phyloP scores from a whole-genome alignment of 805 yeast species.

The Starmerella apicola region DNA sequence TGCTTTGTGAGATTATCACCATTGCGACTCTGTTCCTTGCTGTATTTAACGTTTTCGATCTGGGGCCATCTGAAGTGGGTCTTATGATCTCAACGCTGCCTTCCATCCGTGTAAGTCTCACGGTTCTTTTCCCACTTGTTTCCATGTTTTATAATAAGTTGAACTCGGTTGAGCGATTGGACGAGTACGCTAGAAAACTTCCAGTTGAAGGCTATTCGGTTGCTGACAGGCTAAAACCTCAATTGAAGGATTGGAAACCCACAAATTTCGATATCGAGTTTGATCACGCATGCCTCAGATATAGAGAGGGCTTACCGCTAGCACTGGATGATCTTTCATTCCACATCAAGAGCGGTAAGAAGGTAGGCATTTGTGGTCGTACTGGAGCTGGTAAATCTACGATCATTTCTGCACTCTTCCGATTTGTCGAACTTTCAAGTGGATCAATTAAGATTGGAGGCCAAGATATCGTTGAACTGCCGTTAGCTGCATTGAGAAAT shows the following conservation, averaged over 20 bases:
- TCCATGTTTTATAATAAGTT: constrained; percentile 62
- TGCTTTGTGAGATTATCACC: constrained; percentile 39
- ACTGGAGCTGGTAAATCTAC: constrained; percentile 85
- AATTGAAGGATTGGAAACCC: constrained; percentile 41
- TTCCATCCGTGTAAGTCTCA: constrained; percentile 41
- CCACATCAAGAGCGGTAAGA: constrained; percentile 42
- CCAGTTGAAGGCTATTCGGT: constrained; percentile 45
- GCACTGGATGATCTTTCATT: constrained; percentile 47
- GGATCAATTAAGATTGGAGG: constrained; percentile 56
- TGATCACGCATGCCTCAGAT: constrained; percentile 43
- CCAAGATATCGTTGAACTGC: constrained; percentile 47
- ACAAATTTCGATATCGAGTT: constrained; percentile 43
- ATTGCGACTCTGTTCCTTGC: constrained; percentile 46
- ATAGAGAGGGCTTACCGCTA: constrained; percentile 51
- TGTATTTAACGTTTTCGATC: constrained; percentile 44
- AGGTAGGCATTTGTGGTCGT: constrained; percentile 77
- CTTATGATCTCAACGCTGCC: constrained; percentile 49
- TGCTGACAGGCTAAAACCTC: constrained; percentile 38
- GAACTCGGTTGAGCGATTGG: constrained; percentile 60
- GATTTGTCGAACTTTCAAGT: constrained; percentile 45
- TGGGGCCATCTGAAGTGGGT: constrained; percentile 53
- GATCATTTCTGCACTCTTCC: constrained; percentile 56
- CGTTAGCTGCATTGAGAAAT: constrained; percentile 55
- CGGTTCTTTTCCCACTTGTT: constrained; percentile 47
- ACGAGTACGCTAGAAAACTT: constrained; percentile 43